Conservation (phyloP, 345 rosid genomes). For the Syzygium aromaticum region DNA sequence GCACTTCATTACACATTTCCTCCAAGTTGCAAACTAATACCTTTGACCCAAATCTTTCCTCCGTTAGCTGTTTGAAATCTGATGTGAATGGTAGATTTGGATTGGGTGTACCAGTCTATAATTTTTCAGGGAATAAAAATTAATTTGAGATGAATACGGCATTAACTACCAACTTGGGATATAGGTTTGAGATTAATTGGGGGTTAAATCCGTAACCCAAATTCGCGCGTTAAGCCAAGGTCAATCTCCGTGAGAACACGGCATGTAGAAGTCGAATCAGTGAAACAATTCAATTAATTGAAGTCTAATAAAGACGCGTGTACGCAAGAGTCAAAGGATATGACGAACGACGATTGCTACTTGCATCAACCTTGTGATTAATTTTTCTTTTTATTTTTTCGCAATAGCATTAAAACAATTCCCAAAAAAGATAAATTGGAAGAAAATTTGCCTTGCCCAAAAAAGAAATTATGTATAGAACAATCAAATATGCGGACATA, state of each 20-base stretch:
- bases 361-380: neutral
- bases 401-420: neutral
- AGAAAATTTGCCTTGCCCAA: neutral
- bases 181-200: neutral
- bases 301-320: neutral
- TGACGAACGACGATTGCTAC: neutral
- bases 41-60: neutral
- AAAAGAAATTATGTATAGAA: neutral
- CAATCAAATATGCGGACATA: neutral
- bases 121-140: neutral
- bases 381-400: neutral
- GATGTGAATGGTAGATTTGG: neutral
- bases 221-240: neutral
- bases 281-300: neutral
- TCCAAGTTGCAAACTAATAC: neutral
- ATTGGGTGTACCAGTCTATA: fast-evolving
- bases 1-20: neutral
- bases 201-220: neutral
- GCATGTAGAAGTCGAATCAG: neutral
- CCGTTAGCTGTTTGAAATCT: neutral
- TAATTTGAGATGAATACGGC: fast-evolving
- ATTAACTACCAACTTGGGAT: neutral
- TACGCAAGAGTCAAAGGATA: neutral
- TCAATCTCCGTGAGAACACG: neutral
- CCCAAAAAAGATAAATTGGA: neutral